phyloP scores from a whole-genome alignment of 2,329 filamentous ascomycete species.

The Beauveria sp. region DNA sequence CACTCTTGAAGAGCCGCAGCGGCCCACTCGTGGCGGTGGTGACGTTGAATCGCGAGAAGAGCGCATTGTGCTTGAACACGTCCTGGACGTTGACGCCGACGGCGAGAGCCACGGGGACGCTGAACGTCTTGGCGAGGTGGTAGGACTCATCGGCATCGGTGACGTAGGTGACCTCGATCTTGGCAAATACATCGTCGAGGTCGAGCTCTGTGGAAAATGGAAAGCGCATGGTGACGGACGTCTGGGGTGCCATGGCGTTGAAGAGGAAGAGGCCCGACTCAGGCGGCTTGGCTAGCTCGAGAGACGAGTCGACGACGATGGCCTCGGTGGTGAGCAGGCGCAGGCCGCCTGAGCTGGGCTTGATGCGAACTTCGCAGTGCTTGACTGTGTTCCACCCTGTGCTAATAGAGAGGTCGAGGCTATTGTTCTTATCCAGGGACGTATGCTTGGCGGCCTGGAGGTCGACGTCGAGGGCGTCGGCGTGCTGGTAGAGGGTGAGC shows the following conservation, averaged over 20 bases:
- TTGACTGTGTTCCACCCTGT: slow-evolving; percentile 67
- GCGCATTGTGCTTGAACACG: slow-evolving; percentile 72
- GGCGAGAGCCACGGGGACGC: slow-evolving; percentile 66
- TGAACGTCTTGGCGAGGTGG: slow-evolving; percentile 40
- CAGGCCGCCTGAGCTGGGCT: slow-evolving; percentile 57
- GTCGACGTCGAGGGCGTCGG: slow-evolving; percentile 59
- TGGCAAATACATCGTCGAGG: slow-evolving; percentile 60
- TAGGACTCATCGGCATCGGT: slow-evolving; percentile 51
- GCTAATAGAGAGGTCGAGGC: slow-evolving; percentile 63
- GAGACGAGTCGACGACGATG: slow-evolving; percentile 34
- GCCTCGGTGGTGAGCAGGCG: slow-evolving; percentile 56
- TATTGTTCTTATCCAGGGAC: slow-evolving; percentile 71
- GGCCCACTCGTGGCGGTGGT: slow-evolving; percentile 72
- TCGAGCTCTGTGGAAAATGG: slow-evolving; percentile 82
- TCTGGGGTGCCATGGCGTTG: slow-evolving; percentile 34
- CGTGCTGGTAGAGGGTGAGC: slow-evolving; percentile 66
- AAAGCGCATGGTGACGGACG: slow-evolving; percentile 52
- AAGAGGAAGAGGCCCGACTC: slow-evolving; percentile 49
- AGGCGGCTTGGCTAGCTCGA: slow-evolving; percentile 39
- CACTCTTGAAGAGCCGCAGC: slow-evolving; percentile 62
- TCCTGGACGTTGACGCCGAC: slow-evolving; percentile 96
- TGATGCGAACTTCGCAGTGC: slow-evolving; percentile 52
- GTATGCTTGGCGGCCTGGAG: slow-evolving; percentile 62
- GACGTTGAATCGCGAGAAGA: slow-evolving; percentile 88
- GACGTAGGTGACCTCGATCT: slow-evolving; percentile 67